A percentile compares a stretch with the other conserved stretches of the same genome.
phyloP scores from a whole-genome alignment of 352 stramenopile species.

The Thalassiosira exigua region DNA sequence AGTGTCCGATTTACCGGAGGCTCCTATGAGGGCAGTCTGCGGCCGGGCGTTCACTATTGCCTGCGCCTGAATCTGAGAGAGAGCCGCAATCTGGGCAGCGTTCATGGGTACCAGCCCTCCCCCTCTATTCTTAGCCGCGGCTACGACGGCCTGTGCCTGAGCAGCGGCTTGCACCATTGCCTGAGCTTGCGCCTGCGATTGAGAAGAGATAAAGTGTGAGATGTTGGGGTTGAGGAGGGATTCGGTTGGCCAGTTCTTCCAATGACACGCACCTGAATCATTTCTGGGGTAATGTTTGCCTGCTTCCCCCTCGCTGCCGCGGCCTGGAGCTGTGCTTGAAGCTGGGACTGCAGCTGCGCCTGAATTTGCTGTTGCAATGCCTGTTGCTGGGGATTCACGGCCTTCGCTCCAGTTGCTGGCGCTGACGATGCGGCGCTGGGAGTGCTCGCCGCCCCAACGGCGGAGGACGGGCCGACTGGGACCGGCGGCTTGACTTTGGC shows the following conservation, averaged over 20 bases:
- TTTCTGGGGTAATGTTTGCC: slow-evolving; percentile 83
- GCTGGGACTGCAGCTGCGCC: slow-evolving; percentile 75
- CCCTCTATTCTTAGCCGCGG: slow-evolving; percentile 73
- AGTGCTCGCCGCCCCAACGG: slow-evolving; percentile 1
- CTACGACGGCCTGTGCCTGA: slow-evolving; percentile 83
- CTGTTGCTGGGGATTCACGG: slow-evolving; percentile 45
- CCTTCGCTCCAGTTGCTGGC: slow-evolving; percentile 20
- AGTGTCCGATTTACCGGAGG: slow-evolving; percentile 8
- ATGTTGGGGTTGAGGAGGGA: neutral
- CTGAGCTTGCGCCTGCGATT: slow-evolving; percentile 71
- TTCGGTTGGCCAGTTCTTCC: too few relatives aligned
- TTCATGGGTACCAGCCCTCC: slow-evolving; percentile 81
- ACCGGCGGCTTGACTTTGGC: neutral
- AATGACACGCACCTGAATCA: slow-evolving; percentile 78
- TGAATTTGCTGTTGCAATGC: slow-evolving; percentile 83
- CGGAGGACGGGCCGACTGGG: neutral
- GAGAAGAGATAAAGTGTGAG: slow-evolving; percentile 14
- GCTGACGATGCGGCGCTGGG: slow-evolving; percentile 15
- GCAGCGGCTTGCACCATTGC: slow-evolving; percentile 83
- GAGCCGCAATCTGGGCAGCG: slow-evolving; percentile 69
- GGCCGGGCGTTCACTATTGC: slow-evolving; percentile 82
- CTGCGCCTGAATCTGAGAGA: slow-evolving; percentile 81
- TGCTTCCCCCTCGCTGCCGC: slow-evolving; percentile 78
- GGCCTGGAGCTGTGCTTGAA: slow-evolving; percentile 77
- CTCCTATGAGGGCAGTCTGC: slow-evolving; percentile 44